Evolutionary conservation across 352 stramenopile genomes (phyloP).

Genomic region (Globisporangium cylindrosporum): DNA sequence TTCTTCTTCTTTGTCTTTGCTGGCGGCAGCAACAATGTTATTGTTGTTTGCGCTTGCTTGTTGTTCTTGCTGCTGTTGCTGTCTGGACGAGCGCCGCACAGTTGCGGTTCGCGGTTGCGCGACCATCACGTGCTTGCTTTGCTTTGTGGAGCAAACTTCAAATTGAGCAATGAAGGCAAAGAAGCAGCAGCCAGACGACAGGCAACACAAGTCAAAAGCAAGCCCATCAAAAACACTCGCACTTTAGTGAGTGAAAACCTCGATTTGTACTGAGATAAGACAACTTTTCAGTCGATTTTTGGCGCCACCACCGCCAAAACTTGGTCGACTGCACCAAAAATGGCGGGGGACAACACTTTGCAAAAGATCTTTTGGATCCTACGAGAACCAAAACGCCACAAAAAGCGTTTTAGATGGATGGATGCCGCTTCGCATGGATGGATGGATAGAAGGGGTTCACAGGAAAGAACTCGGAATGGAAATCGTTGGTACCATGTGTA

Average conservation of each 20-base stretch:
- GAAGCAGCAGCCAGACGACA: background rate
- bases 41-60: slow-evolving; percentile 2
- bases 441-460: no score
- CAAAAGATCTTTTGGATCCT: background rate
- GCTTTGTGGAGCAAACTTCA: slow-evolving; percentile 6
- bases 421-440: no score
- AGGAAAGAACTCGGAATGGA: background rate
- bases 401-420: no score
- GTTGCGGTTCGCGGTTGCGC: background rate
- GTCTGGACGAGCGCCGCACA: slow-evolving; percentile 7
- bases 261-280: slow-evolving; percentile 5
- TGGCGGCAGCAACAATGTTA: slow-evolving; percentile 2
- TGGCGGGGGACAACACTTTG: background rate
- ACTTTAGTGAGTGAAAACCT: background rate
- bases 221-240: background rate
- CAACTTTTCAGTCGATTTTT: background rate
- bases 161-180: slow-evolving; percentile 12
- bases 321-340: background rate
- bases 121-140: background rate
- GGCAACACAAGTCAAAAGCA: background rate
- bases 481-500: background rate
- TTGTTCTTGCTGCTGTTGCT: background rate
- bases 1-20: slow-evolving; percentile 6
- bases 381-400: background rate
- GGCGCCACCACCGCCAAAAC: background rate